phyloP scores from a whole-genome alignment of 306 rosid genomes.

The cucumber (Cucumis sativus) region DNA sequence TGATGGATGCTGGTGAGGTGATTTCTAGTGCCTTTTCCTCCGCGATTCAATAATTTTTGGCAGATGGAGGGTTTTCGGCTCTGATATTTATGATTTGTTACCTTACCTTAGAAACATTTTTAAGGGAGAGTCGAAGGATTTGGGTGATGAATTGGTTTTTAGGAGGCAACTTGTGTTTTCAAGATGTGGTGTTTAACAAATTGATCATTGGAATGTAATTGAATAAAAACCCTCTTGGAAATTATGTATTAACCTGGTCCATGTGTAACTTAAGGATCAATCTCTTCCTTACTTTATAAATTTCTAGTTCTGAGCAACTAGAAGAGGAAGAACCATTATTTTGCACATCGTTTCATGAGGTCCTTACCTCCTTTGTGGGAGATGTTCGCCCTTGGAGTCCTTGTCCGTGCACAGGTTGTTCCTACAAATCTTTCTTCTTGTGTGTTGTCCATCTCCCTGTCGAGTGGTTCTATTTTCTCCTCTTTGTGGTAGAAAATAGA shows the following conservation, averaged over 20 bases:
- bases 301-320: not conserved
- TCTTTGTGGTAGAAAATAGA: not conserved
- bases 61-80: not conserved
- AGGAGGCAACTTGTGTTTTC: not conserved
- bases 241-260: not conserved
- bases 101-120: not conserved
- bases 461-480: not conserved
- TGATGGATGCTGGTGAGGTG: not conserved
- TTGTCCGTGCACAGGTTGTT: not conserved
- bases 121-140: not conserved
- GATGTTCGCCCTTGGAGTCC: not conserved
- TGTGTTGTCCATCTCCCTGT: not conserved
- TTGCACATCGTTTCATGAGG: not conserved
- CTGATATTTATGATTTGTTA: not conserved
- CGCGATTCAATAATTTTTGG: not conserved
- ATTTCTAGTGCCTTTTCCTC: not conserved
- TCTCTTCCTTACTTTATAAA: not conserved
- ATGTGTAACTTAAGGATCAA: not conserved
- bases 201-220: not conserved
- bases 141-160: not conserved
- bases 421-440: not conserved
- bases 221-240: not conserved
- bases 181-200: not conserved
- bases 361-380: not conserved
- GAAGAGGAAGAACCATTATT: not conserved